Conservation (phyloP, 169 alveolate species). For the Eimeria brunetti region DNA sequence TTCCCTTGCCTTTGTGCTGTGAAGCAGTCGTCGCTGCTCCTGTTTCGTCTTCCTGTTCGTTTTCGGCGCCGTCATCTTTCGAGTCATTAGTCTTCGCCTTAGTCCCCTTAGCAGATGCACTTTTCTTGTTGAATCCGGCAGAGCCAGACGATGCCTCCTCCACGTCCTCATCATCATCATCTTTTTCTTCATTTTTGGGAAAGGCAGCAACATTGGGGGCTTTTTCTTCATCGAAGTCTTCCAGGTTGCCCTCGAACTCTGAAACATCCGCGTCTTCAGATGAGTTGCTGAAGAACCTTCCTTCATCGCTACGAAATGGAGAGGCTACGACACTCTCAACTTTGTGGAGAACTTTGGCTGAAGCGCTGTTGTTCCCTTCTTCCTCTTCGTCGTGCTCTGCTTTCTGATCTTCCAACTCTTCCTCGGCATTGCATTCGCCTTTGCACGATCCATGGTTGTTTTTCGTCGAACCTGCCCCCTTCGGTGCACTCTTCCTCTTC, state of each 20-base stretch:
- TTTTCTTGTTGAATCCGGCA: not conserved
- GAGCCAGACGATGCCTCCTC: not conserved
- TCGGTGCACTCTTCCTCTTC: not conserved
- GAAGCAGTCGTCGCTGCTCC: not conserved
- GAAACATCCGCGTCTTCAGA: not conserved
- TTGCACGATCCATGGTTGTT: not conserved
- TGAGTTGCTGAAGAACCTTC: not conserved
- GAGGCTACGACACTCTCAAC: not conserved
- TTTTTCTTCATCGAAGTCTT: not conserved
- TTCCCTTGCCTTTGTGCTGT: not conserved
- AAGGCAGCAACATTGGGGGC: not conserved
- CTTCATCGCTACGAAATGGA: not conserved
- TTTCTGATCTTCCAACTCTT: constrained; percentile 9
- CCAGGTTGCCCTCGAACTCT: constrained; percentile 7
- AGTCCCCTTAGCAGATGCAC: not conserved
- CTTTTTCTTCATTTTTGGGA: not conserved
- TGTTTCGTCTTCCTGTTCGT: not conserved
- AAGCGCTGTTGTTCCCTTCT: no score
- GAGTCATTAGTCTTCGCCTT: not conserved
- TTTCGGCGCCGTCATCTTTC: not conserved
- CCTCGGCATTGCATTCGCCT: not conserved
- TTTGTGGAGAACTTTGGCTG: not conserved
- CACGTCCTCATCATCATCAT: constrained; percentile 24
- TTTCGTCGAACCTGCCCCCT: not conserved
- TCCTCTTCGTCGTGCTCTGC: not conserved